Evolutionary conservation across 768 basidiomycete genomes (phyloP).

Genomic region (Mycena kentingensis): DNA sequence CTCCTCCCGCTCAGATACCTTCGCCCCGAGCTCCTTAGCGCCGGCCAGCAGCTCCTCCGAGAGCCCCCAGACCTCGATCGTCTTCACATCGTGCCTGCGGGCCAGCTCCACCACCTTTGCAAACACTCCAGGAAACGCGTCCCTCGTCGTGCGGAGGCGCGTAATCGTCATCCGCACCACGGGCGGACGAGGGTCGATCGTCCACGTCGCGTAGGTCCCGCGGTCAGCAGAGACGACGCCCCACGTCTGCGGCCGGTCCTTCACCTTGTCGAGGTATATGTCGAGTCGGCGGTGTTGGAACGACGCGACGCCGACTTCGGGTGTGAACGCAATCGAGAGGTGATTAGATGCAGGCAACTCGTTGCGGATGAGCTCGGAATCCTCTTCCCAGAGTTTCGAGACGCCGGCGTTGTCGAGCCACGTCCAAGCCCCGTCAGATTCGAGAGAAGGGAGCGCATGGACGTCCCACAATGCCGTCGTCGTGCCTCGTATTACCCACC

Average conservation of each 20-base stretch:
- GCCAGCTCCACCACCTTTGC: constrained; percentile 38
- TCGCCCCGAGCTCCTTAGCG: constrained; percentile 34
- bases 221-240: constrained; percentile 27
- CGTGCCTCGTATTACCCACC: constrained; percentile 46
- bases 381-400: constrained; percentile 40
- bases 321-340: constrained; percentile 43
- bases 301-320: constrained; percentile 49
- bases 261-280: constrained; percentile 22
- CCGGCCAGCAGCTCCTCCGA: constrained; percentile 32
- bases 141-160: constrained; percentile 36
- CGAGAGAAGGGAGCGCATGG: neutral
- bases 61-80: constrained; percentile 52
- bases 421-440: constrained; percentile 22
- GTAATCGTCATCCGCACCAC: constrained; percentile 45
- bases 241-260: constrained; percentile 29
- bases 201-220: constrained; percentile 45
- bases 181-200: constrained; percentile 37
- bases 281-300: constrained; percentile 41
- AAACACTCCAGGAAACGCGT: constrained; percentile 39
- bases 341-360: constrained; percentile 27
- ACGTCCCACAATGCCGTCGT: constrained; percentile 45
- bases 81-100: constrained; percentile 33
- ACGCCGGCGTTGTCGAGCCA: constrained; percentile 42
- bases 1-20: constrained; percentile 35
- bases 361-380: constrained; percentile 37